Evolutionary conservation across 2,329 filamentous ascomycete genomes (phyloP), one percentile per base, ranked within the genome.

Genomic region (Xylariaceae sp.): DNA sequence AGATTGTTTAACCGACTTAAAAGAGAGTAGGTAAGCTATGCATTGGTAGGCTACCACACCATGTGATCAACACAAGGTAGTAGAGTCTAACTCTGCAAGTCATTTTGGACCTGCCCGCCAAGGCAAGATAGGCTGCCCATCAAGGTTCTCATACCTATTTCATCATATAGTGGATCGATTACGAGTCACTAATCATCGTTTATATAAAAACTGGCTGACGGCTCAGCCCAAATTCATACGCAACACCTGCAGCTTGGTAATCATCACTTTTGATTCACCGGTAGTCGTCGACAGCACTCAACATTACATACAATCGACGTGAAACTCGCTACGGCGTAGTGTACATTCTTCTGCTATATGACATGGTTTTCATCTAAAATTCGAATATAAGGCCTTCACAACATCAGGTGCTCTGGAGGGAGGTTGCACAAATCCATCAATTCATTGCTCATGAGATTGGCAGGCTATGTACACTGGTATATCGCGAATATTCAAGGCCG

Each of bases 381-480:
- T 19, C 12, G 3, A 24, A 7, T 14, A 40, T 11, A n/a, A 11
- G 3, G 26, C 21, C 2, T 41, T 56, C 48, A 53, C 29, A 49
- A 23, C 3, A 16, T 6, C 11, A 36, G 11, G 14, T 31, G 24
- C 12, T 31, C 16, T 24, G 41, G 28, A 55, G 17, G 16, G 8
- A 36, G 29, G n/a, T 16, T 47, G 33, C 41, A 56, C 49, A 48
- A 44, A 56, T 52, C 53, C 47, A 43, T 54, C 43, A 52, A 2
- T 44, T 56, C 56, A 47, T 56, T 56, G 14, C 37, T 61, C 52
- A 41, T 61, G 4, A 59, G 23, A 44, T 49, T 47, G 34, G 19
- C 36, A 21, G 47, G 23, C 47, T 59, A 59, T 53, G 5, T 58
- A 53, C 29, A 53, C 31, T 28, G 43, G 33, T 28, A 39, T 53